Percentiles rank a stretch among this genome's conserved stretches.
phyloP scores from a whole-genome alignment of 1,139 yeast genomes.

The Nakaseomyces nivariensis region DNA sequence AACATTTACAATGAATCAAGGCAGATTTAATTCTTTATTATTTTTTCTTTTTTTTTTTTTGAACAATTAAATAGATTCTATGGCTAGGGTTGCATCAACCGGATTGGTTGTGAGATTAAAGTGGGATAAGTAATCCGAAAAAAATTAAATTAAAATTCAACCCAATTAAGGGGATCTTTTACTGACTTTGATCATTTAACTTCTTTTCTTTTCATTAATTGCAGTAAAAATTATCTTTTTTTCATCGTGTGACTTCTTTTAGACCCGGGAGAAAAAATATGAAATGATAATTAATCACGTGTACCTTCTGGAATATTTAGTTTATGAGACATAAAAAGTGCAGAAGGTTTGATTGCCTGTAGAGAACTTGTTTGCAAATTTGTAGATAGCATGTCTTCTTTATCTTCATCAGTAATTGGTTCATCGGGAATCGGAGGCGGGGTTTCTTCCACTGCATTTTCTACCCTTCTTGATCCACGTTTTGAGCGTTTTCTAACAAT shows the following conservation, averaged over 20 bases:
- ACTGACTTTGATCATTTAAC: neutral
- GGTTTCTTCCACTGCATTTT: slow-evolving; percentile 18
- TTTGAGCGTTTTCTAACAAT: neutral
- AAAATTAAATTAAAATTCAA: too few relatives aligned
- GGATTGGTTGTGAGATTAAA: too few relatives aligned
- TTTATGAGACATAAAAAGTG: slow-evolving; percentile 1
- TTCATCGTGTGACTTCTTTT: neutral
- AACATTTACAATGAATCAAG: too few relatives aligned
- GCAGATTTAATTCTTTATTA: too few relatives aligned
- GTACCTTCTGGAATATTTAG: neutral
- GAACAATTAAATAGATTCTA: too few relatives aligned
- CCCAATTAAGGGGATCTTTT: too few relatives aligned
- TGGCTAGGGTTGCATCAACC: too few relatives aligned
- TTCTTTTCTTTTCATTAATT: neutral
- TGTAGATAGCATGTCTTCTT: slow-evolving; percentile 5
- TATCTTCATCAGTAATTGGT: slow-evolving; percentile 5
- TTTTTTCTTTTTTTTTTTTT: too few relatives aligned
- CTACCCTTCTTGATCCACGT: slow-evolving; percentile 9
- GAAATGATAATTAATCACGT: neutral
- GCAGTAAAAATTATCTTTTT: neutral
- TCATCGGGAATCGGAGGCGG: slow-evolving; percentile 15
- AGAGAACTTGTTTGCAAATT: neutral
- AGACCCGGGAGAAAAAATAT: neutral
- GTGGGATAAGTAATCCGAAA: too few relatives aligned
- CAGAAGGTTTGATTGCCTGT: neutral